A percentile compares a stretch with the other conserved stretches of the same genome.
Evolutionary conservation across 331 rosid genomes (phyloP).

Genomic region (Malus hybrid): DNA sequence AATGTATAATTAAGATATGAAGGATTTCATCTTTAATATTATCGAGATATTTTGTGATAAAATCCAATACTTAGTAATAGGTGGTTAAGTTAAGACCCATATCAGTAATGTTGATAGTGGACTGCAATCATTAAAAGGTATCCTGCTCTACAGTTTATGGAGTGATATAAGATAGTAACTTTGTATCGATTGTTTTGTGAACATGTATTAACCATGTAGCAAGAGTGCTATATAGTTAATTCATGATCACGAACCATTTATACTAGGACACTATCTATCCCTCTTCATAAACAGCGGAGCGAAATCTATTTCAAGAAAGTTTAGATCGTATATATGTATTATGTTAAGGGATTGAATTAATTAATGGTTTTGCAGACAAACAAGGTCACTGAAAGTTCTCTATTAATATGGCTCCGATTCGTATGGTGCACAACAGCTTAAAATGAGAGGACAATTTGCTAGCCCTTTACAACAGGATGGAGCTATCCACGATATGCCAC

Average conservation of each 20-base stretch:
- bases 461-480: slow-evolving; percentile 16
- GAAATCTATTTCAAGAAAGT: too few relatives aligned
- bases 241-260: neutral
- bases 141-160: neutral
- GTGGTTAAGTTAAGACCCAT: too few relatives aligned
- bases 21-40: too few relatives aligned
- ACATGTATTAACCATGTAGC: neutral
- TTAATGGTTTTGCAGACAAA: neutral
- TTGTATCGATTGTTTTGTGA: neutral
- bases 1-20: too few relatives aligned
- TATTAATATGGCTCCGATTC: neutral
- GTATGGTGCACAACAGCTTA: slow-evolving; percentile 6
- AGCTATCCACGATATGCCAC: slow-evolving; percentile 33
- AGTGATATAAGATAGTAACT: neutral
- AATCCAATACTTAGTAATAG: neutral
- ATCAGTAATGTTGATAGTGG: too few relatives aligned
- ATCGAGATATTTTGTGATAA: neutral
- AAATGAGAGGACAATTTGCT: slow-evolving; percentile 43
- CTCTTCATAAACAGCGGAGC: neutral
- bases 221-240: too few relatives aligned
- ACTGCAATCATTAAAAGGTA: neutral
- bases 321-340: neutral
- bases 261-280: too few relatives aligned
- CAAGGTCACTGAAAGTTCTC: neutral
- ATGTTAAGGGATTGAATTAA: neutral